These are phyloP conservation scores for Aphanomyces stellatus DNA, from an alignment of 352 stramenopile species.

Conservation along the genomic window DNA sequence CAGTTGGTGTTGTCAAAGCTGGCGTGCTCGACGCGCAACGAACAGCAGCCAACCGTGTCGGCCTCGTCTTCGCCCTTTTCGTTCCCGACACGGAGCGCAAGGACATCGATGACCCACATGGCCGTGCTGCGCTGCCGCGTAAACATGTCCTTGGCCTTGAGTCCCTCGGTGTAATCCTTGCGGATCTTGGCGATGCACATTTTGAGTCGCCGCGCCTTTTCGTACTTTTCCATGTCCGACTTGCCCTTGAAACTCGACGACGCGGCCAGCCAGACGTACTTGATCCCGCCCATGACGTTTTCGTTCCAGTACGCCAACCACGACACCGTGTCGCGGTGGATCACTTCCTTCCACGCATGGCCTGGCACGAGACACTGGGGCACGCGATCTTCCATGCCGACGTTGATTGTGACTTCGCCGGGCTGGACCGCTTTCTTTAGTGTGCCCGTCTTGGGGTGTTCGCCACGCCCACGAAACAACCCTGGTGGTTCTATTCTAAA, in stretches of 20 bases:
- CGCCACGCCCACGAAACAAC: constrained; percentile 96
- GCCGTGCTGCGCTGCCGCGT: constrained; percentile 93
- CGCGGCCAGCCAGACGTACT: constrained; percentile 98
- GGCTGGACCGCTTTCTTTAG: constrained; percentile 95
- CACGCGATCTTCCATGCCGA: constrained; percentile 87
- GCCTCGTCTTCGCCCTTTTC: constrained; percentile 99
- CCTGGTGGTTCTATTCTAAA: constrained; percentile 96
- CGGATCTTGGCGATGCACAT: constrained; percentile 96
- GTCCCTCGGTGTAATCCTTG: constrained; percentile 83
- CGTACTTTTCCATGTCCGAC: constrained; percentile 98
- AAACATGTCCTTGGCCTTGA: constrained; percentile 87
- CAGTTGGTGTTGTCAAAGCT: constrained; percentile 91
- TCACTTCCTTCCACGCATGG: constrained; percentile 95
- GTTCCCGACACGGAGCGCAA: constrained; percentile 99
- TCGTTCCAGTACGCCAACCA: constrained; percentile 97
- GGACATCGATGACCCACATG: constrained; percentile 99
- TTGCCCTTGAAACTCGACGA: constrained; percentile 99
- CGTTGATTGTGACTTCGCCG: constrained; percentile 97
- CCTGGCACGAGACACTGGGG: constrained; percentile 88
- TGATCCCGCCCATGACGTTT: constrained; percentile 97
- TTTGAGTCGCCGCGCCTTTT: constrained; percentile 97
- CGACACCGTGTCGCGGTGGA: constrained; percentile 89
- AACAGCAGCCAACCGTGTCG: constrained; percentile 99
- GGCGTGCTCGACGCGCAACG: constrained; percentile 97
- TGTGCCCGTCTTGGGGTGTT: constrained; percentile 99